Evolutionary conservation across 2,329 filamentous ascomycete genomes (phyloP).

Genomic region (Botrytis elliptica): DNA sequence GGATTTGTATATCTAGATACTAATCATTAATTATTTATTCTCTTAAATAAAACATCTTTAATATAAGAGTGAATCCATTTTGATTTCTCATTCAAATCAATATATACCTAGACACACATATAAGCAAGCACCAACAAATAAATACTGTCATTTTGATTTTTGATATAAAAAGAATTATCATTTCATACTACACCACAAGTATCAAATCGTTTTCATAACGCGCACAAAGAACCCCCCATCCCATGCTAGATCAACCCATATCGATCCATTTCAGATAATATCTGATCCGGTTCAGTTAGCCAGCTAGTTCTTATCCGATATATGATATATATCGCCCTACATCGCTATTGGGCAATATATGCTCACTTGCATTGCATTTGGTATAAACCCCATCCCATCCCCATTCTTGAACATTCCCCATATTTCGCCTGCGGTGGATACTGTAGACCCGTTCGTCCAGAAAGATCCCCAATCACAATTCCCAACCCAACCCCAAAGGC

Average conservation of each 20-base stretch:
- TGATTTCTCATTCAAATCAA: not conserved
- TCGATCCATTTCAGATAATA: not conserved
- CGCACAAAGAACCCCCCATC: not conserved
- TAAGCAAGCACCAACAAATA: not conserved
- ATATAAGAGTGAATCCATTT: not conserved
- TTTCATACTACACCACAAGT: slow-evolving; percentile 8
- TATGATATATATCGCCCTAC: not conserved
- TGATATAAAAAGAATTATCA: not conserved
- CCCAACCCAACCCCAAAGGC: slow-evolving; percentile 14
- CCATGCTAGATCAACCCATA: not conserved
- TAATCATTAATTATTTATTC: not conserved
- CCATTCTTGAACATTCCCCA: slow-evolving; percentile 6
- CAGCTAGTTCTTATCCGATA: not conserved
- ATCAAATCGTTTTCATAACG: not conserved
- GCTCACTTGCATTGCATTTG: not conserved
- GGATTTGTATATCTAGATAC: not conserved
- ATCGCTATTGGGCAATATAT: slow-evolving; percentile 1
- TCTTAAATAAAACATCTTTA: not conserved
- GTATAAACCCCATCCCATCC: not conserved
- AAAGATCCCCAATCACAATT: slow-evolving; percentile 15
- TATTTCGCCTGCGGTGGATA: slow-evolving; percentile 13
- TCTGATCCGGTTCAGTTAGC: not conserved
- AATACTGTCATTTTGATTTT: not conserved
- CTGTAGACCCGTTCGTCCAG: not conserved
- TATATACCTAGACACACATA: not conserved